A percentile compares a stretch with the other conserved stretches of the same genome.
phyloP scores from a whole-genome alignment of 768 basidiomycete genomes.

The Cubamyces sp. region DNA sequence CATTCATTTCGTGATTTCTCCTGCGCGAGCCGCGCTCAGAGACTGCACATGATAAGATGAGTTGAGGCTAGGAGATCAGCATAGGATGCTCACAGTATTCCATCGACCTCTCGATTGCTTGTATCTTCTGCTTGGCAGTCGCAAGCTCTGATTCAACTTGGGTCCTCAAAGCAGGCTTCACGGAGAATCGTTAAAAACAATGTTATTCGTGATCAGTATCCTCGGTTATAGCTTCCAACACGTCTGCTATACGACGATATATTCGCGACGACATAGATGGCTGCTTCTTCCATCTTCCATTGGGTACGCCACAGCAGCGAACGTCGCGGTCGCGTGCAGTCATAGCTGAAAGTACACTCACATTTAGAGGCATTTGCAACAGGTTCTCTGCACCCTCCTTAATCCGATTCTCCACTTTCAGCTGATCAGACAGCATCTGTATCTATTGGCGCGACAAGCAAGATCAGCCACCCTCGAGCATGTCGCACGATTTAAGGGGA shows the following conservation, averaged over 20 bases:
- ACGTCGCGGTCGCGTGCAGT: neutral
- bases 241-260: no score
- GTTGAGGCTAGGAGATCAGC: neutral
- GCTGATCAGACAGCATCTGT: constrained; percentile 64
- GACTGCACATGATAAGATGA: constrained; percentile 16
- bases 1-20: constrained; percentile 20
- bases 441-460: constrained; percentile 41
- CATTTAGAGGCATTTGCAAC: constrained; percentile 65
- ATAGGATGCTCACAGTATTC: constrained; percentile 49
- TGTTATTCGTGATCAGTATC: neutral
- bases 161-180: constrained; percentile 63
- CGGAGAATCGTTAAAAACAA: no score
- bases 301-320: neutral
- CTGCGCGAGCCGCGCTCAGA: constrained; percentile 23
- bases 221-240: neutral
- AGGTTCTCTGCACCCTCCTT: constrained; percentile 93
- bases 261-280: no score
- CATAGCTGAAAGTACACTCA: constrained; percentile 33
- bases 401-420: constrained; percentile 79
- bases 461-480: neutral
- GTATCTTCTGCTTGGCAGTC: constrained; percentile 75
- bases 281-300: no score
- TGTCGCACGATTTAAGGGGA: neutral
- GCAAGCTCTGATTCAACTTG: constrained; percentile 80
- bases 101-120: constrained; percentile 59